Conservation (phyloP, 495 filamentous ascomycete species). For the Evernia prunastri region DNA sequence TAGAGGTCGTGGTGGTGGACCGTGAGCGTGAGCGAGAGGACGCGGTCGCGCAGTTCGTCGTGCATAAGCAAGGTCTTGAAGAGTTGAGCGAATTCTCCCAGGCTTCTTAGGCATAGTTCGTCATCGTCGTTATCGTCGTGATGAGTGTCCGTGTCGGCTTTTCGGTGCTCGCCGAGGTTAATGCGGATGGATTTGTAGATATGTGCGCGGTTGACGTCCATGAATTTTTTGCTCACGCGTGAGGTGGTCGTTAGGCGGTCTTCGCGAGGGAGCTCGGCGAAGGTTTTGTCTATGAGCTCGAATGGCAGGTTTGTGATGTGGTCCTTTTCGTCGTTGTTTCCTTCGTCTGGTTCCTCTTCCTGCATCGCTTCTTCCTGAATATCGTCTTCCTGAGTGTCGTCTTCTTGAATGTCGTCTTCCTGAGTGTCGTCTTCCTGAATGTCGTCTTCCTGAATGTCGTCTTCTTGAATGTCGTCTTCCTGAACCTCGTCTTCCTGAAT, state of each 20-base stretch:
- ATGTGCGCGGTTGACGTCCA: neutral
- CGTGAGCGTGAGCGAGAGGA: neutral
- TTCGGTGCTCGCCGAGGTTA: too few species aligned
- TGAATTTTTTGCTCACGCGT: neutral
- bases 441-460: too few species aligned
- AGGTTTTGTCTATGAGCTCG: neutral
- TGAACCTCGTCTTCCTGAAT: too few species aligned
- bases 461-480: too few species aligned
- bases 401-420: too few species aligned
- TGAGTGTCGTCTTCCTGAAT: too few species aligned
- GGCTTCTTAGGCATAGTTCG: too few species aligned
- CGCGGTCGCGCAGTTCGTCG: neutral
- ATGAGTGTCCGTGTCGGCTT: too few species aligned
- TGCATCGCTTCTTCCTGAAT: too few species aligned
- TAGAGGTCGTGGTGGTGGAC: neutral
- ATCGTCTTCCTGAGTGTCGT: too few species aligned
- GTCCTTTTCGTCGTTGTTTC: neutral
- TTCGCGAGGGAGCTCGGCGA: neutral
- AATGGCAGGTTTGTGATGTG: neutral
- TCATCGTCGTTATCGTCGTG: too few species aligned
- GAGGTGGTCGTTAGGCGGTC: neutral
- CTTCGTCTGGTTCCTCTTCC: too few species aligned
- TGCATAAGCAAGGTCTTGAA: neutral
- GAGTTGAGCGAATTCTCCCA: neutral
- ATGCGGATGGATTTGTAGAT: neutral